Evolutionary conservation across 345 rosid genomes (phyloP).

Genomic region (Salix udensis): DNA sequence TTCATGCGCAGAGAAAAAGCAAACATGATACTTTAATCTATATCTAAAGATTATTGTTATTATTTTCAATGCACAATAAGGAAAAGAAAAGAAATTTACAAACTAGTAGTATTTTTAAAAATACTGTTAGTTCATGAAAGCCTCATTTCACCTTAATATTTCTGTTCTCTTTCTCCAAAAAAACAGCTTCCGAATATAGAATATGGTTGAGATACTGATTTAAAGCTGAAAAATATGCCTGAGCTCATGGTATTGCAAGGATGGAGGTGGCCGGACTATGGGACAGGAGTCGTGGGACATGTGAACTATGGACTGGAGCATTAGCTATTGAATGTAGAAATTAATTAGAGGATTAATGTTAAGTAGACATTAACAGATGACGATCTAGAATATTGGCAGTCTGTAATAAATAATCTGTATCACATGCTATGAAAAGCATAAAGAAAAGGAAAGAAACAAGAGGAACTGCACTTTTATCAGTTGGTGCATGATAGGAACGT

Average conservation of each 20-base stretch:
- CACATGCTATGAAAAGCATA: conserved; percentile 7
- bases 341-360: not conserved
- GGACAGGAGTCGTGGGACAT: not conserved
- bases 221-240: not conserved
- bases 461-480: conserved; percentile 13
- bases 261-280: not conserved
- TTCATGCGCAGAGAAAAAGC: conserved; percentile 9
- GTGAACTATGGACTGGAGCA: not conserved
- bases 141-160: not conserved
- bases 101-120: too few species aligned
- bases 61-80: too few species aligned
- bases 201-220: not conserved
- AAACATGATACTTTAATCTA: not conserved
- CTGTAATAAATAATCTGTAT: not conserved
- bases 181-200: not conserved
- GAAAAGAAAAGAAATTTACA: too few species aligned
- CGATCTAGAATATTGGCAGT: not conserved
- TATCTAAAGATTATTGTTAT: not conserved
- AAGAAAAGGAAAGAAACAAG: not conserved
- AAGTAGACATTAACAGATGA: not conserved
- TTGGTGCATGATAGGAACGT: conserved; percentile 13
- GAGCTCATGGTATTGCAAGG: not conserved
- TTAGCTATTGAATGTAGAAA: not conserved
- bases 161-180: not conserved
- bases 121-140: not conserved